Conservation (phyloP, 2,329 filamentous ascomycete genomes). For the Setomelanomma holmii region DNA sequence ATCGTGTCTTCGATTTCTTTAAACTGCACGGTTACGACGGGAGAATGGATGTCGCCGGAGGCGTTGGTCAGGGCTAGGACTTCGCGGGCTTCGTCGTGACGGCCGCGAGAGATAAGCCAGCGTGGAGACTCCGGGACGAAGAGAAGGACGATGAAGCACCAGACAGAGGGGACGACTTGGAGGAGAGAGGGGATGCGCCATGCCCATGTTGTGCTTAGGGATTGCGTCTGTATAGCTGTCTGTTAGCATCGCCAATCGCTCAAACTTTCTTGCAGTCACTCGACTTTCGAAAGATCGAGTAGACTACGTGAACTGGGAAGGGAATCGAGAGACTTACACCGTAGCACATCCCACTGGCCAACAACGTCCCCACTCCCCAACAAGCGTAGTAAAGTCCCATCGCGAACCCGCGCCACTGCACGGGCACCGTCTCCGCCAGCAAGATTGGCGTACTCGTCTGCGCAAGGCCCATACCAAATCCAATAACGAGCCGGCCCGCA, state of each 20-base stretch:
- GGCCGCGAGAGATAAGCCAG: constrained; percentile 58
- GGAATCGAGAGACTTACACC: constrained; percentile 22
- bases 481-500: constrained; percentile 65
- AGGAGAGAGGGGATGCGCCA: constrained; percentile 66
- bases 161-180: constrained; percentile 48
- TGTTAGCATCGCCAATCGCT: constrained; percentile 11
- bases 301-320: constrained; percentile 2
- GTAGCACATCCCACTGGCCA: constrained; percentile 59
- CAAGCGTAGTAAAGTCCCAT: constrained; percentile 62
- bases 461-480: constrained; percentile 65
- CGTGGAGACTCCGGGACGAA: constrained; percentile 51
- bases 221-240: constrained; percentile 35
- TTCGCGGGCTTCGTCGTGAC: constrained; percentile 48
- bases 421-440: constrained; percentile 66
- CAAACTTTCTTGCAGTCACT: too few relatives aligned
- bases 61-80: constrained; percentile 57
- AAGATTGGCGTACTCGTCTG: constrained; percentile 65
- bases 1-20: constrained; percentile 60
- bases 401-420: constrained; percentile 64
- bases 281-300: too few relatives aligned
- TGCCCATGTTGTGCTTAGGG: constrained; percentile 52
- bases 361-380: constrained; percentile 58
- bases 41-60: constrained; percentile 58
- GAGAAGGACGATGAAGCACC: constrained; percentile 61
- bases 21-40: constrained; percentile 61